Base-by-base conservation (phyloP, 140 eudicot genomes). In the Ambrosia hybrid region DNA sequence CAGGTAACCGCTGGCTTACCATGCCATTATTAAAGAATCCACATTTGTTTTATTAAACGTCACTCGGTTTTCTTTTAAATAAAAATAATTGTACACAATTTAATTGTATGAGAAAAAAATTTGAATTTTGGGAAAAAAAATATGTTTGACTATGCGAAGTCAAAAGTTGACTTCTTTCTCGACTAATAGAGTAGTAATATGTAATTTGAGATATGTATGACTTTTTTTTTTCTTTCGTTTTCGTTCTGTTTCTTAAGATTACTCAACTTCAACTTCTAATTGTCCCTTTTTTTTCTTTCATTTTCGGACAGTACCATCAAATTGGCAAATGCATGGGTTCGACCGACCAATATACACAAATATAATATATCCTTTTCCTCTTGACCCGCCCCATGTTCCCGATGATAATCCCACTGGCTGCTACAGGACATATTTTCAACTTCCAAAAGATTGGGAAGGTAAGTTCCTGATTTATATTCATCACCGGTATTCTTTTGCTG, bases 361-460 rank as follows among this genome's bases (percentile, higher is more conserved):
- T 71, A 15, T 82, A 9, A 71, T 84, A 58, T 94, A 90, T 78
- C 99, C 99, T n/a, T 94, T 94, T 82, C 96, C 91, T 9, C 80
- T 94, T 68, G 85, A 90, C 80, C 99, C 97, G 53, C 99, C 99
- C 15, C 81, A 75, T 73, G 95, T 94, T 71, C 90, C 99, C 1
- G 96, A 73, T 3, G 91, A 84, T 72, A 94, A 94, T 76, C 96
- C 97, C 17, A 90, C 96, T 53, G 99, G 99, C 77, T 94, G 97
- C 82, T 94, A 94, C 87, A 86, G 97, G 71, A 94, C 94, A 33
- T 83, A 73, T 74, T 94, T 94, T 79, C 73, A 73, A 74, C 86
- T 94, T 79, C 96, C 99, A 38, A 83, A 86, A 70, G 96, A 83
- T 57, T 94, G 99, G 99, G 90, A 90, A 82, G 99, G 99, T 90